Evolutionary conservation across 306 rosid species (phyloP), one percentile per base, ranked within the genome.

Genomic region (Geum urbanum): DNA sequence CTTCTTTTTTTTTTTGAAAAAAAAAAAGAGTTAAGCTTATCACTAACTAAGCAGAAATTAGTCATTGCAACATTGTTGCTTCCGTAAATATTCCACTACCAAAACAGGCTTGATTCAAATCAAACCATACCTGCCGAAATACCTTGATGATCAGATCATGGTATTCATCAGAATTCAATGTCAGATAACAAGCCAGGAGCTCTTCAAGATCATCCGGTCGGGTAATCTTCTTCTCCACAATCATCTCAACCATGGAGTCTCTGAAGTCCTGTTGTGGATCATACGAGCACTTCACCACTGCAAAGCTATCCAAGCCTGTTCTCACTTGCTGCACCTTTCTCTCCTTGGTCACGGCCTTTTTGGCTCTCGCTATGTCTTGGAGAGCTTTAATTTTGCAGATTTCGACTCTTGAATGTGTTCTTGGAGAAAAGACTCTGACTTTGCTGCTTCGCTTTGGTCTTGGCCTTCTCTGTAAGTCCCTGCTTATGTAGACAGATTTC

Each of bases 191-290:
- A 77, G 97, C 89, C 79, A 94, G 76, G 27, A 94, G 88, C 50
- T 91, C 96, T 77, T 94, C 97, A 78, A 87, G 83, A 74, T 94
- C 95, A 65, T 86, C 89, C 8, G 95, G 84, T 43, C 71, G 67
- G 16, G 77, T 83, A 20, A 91, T 80, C 74, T 77, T 74, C 46
- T 79, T 87, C 86, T 85, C 96, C 66, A 22, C 81, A 47, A 94
- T 87, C 99, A 94, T 94, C 80, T 94, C 97, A 14, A 89, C 78
- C 95, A 94, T 94, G 63, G 99, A 94, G n/a, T 91, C 97, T 76
- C 88, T 87, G 84, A 94, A 94, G 77, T 94, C 99, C 67, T 91
- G 65, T 51, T 71, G 90, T 41, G 95, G 97, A 41, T 91, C 81
- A 5, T 64, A 72, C 9, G 99, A 88, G 51, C 89, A 76, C 76